phyloP scores from a whole-genome alignment of 2,329 filamentous ascomycete species.

The Metarhizium robertsii region DNA sequence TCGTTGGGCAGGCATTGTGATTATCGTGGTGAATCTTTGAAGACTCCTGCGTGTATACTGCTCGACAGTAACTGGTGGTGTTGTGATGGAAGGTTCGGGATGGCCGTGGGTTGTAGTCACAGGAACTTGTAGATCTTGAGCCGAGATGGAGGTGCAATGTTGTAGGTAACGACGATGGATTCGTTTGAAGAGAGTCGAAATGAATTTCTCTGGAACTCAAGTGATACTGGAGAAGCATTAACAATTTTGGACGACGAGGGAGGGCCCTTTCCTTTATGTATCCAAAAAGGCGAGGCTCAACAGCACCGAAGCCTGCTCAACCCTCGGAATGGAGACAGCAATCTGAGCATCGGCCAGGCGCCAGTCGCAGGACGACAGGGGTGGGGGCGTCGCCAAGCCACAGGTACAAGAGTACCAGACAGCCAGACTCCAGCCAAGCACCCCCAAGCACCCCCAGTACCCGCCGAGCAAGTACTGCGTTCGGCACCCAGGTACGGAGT shows the following conservation, averaged over 20 bases:
- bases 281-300: slow-evolving; percentile 11
- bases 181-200: background rate
- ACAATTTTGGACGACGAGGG: slow-evolving; percentile 10
- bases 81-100: slow-evolving; percentile 1
- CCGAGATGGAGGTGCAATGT: too few species aligned
- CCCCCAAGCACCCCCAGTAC: background rate
- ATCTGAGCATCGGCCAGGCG: slow-evolving; percentile 15
- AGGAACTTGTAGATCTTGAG: too few species aligned
- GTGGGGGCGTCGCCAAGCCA: background rate
- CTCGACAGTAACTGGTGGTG: slow-evolving; percentile 7
- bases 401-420: too few species aligned
- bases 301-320: background rate
- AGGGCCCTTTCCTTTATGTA: slow-evolving; percentile 21
- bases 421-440: too few species aligned
- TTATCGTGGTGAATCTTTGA: background rate
- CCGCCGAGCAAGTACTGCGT: background rate
- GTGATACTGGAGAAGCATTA: background rate
- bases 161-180: too few species aligned
- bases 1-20: slow-evolving; percentile 47
- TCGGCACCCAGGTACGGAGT: background rate
- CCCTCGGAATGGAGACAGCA: slow-evolving; percentile 12
- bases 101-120: too few species aligned
- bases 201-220: background rate
- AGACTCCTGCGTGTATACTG: background rate
- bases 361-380: slow-evolving; percentile 4